These are phyloP conservation scores for Udeniomyces megalosporus DNA, from an alignment of 768 basidiomycete genomes.

Conservation along the genomic window DNA sequence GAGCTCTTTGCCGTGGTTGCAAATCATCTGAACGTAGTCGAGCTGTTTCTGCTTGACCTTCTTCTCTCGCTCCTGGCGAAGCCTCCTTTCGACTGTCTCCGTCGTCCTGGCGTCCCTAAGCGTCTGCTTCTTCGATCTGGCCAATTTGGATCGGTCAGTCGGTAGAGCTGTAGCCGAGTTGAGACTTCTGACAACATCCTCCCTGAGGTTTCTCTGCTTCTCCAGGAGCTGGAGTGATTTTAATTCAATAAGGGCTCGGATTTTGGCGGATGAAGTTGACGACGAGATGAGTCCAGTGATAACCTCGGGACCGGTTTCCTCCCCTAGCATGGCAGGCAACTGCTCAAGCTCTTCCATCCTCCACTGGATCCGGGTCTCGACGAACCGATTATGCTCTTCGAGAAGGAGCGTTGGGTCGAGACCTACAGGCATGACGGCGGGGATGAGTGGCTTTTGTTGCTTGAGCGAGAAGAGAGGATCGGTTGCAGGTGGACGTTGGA, in stretches of 20 bases:
- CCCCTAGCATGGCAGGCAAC: conserved; percentile 11
- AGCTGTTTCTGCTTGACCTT: conserved; percentile 92
- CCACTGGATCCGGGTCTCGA: conserved; percentile 76
- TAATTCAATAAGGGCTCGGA: conserved; percentile 82
- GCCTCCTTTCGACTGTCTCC: conserved; percentile 76
- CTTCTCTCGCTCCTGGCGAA: conserved; percentile 78
- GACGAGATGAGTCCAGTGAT: conserved; percentile 16
- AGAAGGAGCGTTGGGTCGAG: conserved; percentile 82
- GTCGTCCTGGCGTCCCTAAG: conserved; percentile 78
- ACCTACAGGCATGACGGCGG: conserved; percentile 75
- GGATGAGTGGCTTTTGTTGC: conserved; percentile 52
- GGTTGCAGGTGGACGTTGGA: conserved; percentile 53
- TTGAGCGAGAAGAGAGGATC: conserved; percentile 22
- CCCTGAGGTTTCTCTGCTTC: conserved; percentile 75
- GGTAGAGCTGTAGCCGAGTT: conserved; percentile 76
- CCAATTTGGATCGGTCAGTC: conserved; percentile 80
- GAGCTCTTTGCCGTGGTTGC: conserved; percentile 62
- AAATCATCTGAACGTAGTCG: conserved; percentile 78
- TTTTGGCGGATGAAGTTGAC: conserved; percentile 14
- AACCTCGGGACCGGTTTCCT: conserved; percentile 10
- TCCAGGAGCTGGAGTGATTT: conserved; percentile 75
- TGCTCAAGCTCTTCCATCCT: conserved; percentile 61
- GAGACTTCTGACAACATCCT: conserved; percentile 69
- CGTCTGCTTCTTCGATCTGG: conserved; percentile 65
- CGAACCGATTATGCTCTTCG: conserved; percentile 77